phyloP scores from a whole-genome alignment of 495 filamentous ascomycete genomes.

The Penicillium steckii region DNA sequence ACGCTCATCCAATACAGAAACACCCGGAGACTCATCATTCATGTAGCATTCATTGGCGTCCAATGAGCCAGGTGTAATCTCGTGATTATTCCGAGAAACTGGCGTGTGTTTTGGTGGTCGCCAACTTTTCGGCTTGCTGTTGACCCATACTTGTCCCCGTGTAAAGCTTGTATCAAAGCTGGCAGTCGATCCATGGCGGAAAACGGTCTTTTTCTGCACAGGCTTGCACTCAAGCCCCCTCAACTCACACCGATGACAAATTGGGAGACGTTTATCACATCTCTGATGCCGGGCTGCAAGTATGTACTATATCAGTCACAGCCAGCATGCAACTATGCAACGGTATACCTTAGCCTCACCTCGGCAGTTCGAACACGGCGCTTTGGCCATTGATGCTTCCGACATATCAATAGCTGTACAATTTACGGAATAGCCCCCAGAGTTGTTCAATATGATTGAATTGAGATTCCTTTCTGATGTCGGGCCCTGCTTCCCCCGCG shows the following conservation, averaged over 20 bases:
- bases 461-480: too few species aligned
- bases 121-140: constrained; percentile 17
- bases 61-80: too few species aligned
- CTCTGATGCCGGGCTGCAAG: not conserved
- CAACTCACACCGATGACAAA: constrained; percentile 12
- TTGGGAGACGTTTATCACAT: constrained; percentile 14
- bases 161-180: constrained; percentile 16
- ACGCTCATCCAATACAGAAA: too few species aligned
- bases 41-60: too few species aligned
- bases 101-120: not conserved
- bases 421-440: too few species aligned
- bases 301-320: not conserved
- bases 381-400: not conserved
- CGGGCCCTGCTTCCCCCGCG: not conserved
- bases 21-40: too few species aligned
- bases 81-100: not conserved
- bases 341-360: not conserved
- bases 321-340: not conserved
- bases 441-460: too few species aligned
- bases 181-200: constrained; percentile 20
- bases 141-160: constrained; percentile 17
- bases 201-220: constrained; percentile 11
- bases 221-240: constrained; percentile 16
- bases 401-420: not conserved
- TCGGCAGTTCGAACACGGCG: constrained; percentile 1